phyloP scores from a whole-genome alignment of 164 flowering plant genomes.

The Buxus sempervirens region DNA sequence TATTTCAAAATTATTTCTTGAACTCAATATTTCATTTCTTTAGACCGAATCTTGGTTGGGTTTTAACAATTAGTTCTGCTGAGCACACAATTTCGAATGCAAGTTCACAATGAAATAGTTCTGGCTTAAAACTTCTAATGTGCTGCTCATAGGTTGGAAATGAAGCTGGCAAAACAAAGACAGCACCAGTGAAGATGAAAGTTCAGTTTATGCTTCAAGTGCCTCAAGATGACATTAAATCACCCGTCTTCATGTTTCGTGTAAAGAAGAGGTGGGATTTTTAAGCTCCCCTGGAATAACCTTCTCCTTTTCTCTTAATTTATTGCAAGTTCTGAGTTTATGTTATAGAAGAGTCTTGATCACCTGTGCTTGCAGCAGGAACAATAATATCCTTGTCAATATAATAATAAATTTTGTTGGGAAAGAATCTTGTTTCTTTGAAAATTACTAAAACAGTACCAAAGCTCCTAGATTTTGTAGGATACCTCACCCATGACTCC shows the following conservation, averaged over 20 bases:
- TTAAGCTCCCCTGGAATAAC: constrained; percentile 13
- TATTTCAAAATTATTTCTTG: too few species aligned
- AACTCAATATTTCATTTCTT: too few species aligned
- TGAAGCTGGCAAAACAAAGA: constrained; percentile 72
- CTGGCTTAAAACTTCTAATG: background rate
- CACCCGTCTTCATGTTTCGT: constrained; percentile 69
- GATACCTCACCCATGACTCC: too few species aligned
- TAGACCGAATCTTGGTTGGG: background rate
- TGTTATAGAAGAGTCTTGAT: too few species aligned
- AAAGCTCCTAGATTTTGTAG: too few species aligned
- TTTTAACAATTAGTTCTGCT: background rate
- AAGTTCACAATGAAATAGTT: too few species aligned
- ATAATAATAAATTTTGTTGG: too few species aligned
- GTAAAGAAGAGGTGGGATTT: constrained; percentile 96
- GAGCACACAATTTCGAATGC: too few species aligned
- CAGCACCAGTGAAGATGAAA: constrained; percentile 89
- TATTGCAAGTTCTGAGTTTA: background rate
- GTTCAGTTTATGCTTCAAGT: constrained; percentile 94
- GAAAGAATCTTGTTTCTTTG: too few species aligned
- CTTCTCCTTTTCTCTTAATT: background rate
- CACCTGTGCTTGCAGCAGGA: too few species aligned
- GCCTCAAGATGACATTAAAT: constrained; percentile 76
- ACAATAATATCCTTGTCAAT: too few species aligned
- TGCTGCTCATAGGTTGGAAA: constrained; percentile 66
- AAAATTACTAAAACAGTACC: too few species aligned